Conservation (phyloP, 805 yeast species). For the Suhomyces faveliae region DNA sequence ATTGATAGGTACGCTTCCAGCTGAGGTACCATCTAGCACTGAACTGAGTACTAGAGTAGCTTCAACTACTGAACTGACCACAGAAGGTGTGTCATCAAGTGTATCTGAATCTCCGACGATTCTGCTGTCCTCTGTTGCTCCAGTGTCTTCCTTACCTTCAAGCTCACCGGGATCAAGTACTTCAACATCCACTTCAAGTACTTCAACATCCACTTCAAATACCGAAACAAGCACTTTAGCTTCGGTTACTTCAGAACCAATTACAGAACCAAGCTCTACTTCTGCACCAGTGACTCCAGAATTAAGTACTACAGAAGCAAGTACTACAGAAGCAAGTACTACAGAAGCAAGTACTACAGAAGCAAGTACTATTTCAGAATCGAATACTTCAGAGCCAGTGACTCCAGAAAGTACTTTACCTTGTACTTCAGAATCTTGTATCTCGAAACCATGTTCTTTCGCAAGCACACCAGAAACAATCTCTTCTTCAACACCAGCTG, state of each 20-base stretch:
- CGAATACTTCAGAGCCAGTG: not conserved
- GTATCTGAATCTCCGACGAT: not conserved
- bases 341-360: not conserved
- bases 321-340: not conserved
- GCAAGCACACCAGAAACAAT: too few species aligned
- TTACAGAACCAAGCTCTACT: too few species aligned
- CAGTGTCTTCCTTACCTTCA: not conserved
- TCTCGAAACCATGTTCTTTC: too few species aligned
- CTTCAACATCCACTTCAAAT: not conserved
- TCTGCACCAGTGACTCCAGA: not conserved
- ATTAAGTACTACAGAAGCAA: not conserved
- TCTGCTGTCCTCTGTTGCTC: not conserved
- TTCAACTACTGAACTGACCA: not conserved
- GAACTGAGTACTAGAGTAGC: not conserved
- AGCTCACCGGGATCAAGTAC: not conserved
- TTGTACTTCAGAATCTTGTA: too few species aligned
- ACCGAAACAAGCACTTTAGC: not conserved
- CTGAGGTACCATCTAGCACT: not conserved
- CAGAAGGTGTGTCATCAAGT: not conserved
- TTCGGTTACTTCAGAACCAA: not conserved
- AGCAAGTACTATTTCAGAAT: not conserved
- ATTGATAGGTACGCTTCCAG: not conserved
- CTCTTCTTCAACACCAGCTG: not conserved
- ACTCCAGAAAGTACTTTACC: too few species aligned
- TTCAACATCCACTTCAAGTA: not conserved